Base-by-base conservation (phyloP, 169 alveolate species). In the Plasmodium falciparum region DNA sequence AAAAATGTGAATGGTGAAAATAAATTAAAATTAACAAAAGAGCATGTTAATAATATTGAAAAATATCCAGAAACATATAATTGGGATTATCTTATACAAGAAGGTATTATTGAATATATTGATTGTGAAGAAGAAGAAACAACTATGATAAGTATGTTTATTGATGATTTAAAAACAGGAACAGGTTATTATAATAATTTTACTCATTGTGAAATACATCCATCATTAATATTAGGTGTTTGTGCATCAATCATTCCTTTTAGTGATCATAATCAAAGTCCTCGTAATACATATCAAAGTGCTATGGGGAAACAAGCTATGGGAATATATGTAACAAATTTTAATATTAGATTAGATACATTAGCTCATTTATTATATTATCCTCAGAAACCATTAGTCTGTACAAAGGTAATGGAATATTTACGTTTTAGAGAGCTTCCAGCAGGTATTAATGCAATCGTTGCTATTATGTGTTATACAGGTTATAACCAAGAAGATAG, bases 301-400 rank as follows among this genome's bases (percentile, higher is more conserved):
- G 99, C 99, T 47, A 99, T 99, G 99, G 99, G 99, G 3, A 99
- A 99, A 93, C 99, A 99, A 94, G 99, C 99, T 15, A 98, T 99
- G 98, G 99, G 99, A 2, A 98, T 99, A 52, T 98, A 99, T 91
- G 97, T 99, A n/a, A 96, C 99, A 15, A 98, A 98, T 93, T 99
- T 97, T 95, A 97, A 98, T 92, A 96, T 98, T 39, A 96, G 99
- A 56, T 96, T 98, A 97, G 99, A 99, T 94, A 98, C 99, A 61
- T 94, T 98, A 58, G 98, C 99, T 70, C 99, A 98, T 94, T 96
- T 98, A 61, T 95, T 99, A 58, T 98, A 97, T 95, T 99, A 99
- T 93, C 99, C 99, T 3, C 97, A 99, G 95, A 99, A 98, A 89
- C 99, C 99, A 47, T 93, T 99, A 47, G 99, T 98, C 15, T 97